These are phyloP conservation scores for Ustilago curta DNA, from an alignment of 1,284 basidiomycete genomes.

Conservation along the genomic window DNA sequence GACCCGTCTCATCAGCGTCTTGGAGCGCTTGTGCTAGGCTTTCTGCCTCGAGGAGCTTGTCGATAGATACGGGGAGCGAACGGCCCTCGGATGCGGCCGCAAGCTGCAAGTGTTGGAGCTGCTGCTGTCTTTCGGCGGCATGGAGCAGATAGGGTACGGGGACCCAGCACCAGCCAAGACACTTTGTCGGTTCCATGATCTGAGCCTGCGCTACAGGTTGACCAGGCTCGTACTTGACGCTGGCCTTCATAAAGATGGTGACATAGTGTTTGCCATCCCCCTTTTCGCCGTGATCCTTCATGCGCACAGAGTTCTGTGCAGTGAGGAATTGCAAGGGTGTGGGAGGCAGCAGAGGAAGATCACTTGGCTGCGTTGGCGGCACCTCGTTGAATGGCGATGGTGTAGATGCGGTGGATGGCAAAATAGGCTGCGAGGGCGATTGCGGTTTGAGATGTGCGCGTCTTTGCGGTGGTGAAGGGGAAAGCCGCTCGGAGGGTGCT, in stretches of 20 bases:
- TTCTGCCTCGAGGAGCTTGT: constrained; percentile 49
- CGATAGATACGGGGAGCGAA: constrained; percentile 46
- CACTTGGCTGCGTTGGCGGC: neutral
- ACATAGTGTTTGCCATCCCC: constrained; percentile 63
- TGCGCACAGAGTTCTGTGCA: constrained; percentile 47
- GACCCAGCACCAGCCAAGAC: constrained; percentile 65
- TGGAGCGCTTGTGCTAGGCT: constrained; percentile 42
- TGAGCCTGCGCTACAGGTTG: constrained; percentile 18
- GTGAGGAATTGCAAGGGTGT: constrained; percentile 49
- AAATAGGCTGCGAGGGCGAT: constrained; percentile 18
- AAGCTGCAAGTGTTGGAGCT: constrained; percentile 36
- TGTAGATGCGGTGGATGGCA: constrained; percentile 14
- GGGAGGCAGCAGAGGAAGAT: constrained; percentile 5
- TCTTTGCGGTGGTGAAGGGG: constrained; percentile 3
- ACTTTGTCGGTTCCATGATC: constrained; percentile 64
- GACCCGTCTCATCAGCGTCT: constrained; percentile 25
- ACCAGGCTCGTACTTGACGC: constrained; percentile 21
- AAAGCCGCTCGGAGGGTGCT: constrained; percentile 14
- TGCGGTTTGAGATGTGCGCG: constrained; percentile 18
- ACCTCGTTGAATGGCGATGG: constrained; percentile 11
- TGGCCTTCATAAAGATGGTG: constrained; percentile 64
- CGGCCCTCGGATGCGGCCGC: constrained; percentile 34
- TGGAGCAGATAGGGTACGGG: constrained; percentile 44
- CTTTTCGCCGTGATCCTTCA: constrained; percentile 41
- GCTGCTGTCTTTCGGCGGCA: constrained; percentile 30